Evolutionary conservation across 2,329 filamentous ascomycete genomes (phyloP).

Genomic region (Exophiala xenobiotica): DNA sequence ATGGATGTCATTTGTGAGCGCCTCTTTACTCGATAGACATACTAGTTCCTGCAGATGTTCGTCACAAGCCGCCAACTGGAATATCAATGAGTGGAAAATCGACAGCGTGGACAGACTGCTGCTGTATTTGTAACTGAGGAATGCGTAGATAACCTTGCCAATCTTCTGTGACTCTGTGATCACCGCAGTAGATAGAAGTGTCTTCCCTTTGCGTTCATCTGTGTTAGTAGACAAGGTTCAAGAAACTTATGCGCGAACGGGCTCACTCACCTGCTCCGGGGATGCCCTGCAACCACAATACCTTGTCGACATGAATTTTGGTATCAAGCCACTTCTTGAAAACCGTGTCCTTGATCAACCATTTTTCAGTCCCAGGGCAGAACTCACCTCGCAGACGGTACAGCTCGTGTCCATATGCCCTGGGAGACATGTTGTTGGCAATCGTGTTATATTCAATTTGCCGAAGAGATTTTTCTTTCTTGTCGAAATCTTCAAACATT

Average conservation of each 20-base stretch:
- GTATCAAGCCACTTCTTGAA: conserved; percentile 16
- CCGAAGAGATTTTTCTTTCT: conserved; percentile 6
- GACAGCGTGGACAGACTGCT: conserved; percentile 17
- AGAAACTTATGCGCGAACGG: no score
- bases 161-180: neutral
- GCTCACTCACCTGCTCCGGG: conserved; percentile 27
- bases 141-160: neutral
- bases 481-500: neutral
- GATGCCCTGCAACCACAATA: conserved; percentile 31
- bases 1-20: no score
- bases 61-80: conserved; percentile 27
- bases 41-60: neutral
- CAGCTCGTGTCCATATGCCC: no score
- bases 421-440: no score
- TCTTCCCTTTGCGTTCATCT: no score
- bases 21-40: neutral
- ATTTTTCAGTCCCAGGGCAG: conserved; percentile 17
- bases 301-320: neutral
- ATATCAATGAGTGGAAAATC: conserved; percentile 32
- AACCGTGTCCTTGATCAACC: conserved; percentile 16
- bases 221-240: no score
- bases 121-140: neutral
- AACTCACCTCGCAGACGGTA: no score
- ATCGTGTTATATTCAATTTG: no score
- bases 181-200: neutral